These are phyloP conservation scores for Astrocystis sublimbata DNA, from an alignment of 495 filamentous ascomycete species.

Conservation along the genomic window DNA sequence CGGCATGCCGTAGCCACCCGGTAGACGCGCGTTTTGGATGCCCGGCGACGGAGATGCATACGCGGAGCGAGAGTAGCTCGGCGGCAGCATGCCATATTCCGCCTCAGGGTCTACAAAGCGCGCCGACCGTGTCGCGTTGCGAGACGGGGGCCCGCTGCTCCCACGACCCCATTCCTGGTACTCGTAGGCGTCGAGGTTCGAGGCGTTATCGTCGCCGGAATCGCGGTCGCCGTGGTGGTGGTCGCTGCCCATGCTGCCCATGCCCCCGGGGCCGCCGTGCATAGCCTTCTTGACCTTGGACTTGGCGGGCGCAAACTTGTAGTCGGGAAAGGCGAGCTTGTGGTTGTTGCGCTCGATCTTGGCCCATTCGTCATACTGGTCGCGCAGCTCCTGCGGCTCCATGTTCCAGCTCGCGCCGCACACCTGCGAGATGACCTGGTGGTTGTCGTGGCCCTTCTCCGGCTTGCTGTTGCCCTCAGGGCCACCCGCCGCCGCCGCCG, in stretches of 20 bases:
- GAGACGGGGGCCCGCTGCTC: conserved; percentile 30
- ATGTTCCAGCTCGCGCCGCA: conserved; percentile 84
- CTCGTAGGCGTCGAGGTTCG: conserved; percentile 30
- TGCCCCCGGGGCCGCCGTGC: neutral
- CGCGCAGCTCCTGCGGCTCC: conserved; percentile 68
- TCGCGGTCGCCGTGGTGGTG: conserved; percentile 52
- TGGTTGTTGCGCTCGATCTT: conserved; percentile 85
- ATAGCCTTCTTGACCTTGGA: conserved; percentile 45
- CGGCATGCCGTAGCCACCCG: conserved; percentile 18
- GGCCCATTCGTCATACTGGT: conserved; percentile 80
- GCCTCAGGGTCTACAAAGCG: conserved; percentile 36
- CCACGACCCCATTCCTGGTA: conserved; percentile 36
- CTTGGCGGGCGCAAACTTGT: conserved; percentile 93
- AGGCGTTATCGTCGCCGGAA: conserved; percentile 45
- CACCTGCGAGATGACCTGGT: conserved; percentile 86
- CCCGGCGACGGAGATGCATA: conserved; percentile 34
- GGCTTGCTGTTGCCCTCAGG: conserved; percentile 12
- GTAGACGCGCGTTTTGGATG: conserved; percentile 4
- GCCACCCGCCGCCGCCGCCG: no score
- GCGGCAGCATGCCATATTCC: conserved; percentile 29
- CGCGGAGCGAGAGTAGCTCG: conserved; percentile 22
- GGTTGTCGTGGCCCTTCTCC: conserved; percentile 70
- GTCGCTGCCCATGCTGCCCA: no score
- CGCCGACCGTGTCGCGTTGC: conserved; percentile 32
- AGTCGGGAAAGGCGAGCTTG: conserved; percentile 80